Evolutionary conservation across 495 filamentous ascomycete genomes (phyloP).

Genomic region (Collariella sp.): DNA sequence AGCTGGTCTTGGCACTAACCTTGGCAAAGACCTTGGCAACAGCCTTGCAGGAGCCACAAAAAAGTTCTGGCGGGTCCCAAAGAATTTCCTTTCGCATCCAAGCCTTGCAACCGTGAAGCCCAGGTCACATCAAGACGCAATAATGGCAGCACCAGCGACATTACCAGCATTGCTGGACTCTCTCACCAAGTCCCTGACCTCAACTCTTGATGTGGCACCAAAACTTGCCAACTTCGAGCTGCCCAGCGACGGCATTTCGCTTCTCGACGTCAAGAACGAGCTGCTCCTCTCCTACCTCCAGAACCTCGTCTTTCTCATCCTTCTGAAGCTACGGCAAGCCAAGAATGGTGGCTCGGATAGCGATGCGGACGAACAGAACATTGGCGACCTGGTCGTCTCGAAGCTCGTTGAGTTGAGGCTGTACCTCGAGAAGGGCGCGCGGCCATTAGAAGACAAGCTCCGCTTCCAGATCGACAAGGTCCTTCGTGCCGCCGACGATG

Average conservation of each 20-base stretch:
- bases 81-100: not conserved
- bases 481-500: constrained; percentile 74
- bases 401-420: constrained; percentile 79
- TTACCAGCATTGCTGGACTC: constrained; percentile 53
- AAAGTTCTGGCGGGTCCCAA: constrained; percentile 3
- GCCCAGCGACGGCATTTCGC: constrained; percentile 79
- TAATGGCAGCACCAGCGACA: constrained; percentile 43
- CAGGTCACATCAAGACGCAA: not conserved
- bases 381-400: constrained; percentile 53
- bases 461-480: constrained; percentile 89
- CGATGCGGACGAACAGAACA: constrained; percentile 24
- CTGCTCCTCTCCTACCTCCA: constrained; percentile 92
- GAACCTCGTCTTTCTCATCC: constrained; percentile 80
- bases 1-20: not conserved
- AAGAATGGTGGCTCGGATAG: constrained; percentile 27
- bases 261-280: constrained; percentile 91
- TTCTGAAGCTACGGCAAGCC: constrained; percentile 66
- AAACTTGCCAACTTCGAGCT: constrained; percentile 48
- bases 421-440: constrained; percentile 83
- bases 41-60: constrained; percentile 11
- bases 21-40: not conserved
- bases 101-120: not conserved
- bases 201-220: constrained; percentile 53
- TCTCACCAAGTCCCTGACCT: constrained; percentile 53
- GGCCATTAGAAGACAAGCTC: constrained; percentile 75